Evolutionary conservation across 2,329 filamentous ascomycete genomes (phyloP), one percentile per base, ranked within the genome.

Genomic region (Seiridium unicorne): DNA sequence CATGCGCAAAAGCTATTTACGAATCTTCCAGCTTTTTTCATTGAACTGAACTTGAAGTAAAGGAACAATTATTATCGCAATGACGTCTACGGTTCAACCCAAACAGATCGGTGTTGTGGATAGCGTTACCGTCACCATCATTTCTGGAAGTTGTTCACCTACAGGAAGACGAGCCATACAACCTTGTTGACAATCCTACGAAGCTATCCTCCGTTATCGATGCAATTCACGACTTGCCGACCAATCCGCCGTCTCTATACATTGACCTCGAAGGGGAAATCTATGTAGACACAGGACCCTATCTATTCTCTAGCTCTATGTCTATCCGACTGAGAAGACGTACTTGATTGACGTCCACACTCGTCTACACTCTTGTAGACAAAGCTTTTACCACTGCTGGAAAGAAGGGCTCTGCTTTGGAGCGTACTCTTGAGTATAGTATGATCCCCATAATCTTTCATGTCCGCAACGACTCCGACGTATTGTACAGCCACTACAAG

Each of bases 401-500:
- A 18, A 18, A 38, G 13, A 40, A 49, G 6, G 34, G 26, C 4
- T 31, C 5, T 35, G 48, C 70, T 4, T 60, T 80, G 1, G 77
- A 78, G 62, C 49, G 54, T 0, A 75, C 86, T 8, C 68, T 86
- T 1, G 79, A 86, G 67, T 76, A 73, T 0, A 5, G 62, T 0
- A 9, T 53, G 0, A 77, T 81, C 13, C 69, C 72, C 0, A 87
- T 87, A 63, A 79, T 81, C 36, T 87, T 86, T 64, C 84, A 88
- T 62, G 74, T 88, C 18, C 81, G 84, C 2, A 83, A 82, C 62
- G 83, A 86, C 64, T 83, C 84, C 0, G 81, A 87, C 63, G 84
- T 84, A 0, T 69, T 88, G 0, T 84, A 74, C 65, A 67, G 49
- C 51, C 79, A 77, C 40, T 85, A 72, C 63, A 44, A 66, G 0